Evolutionary conservation across 352 stramenopile species (phyloP).

Genomic region (Pythium grandisporangium): DNA sequence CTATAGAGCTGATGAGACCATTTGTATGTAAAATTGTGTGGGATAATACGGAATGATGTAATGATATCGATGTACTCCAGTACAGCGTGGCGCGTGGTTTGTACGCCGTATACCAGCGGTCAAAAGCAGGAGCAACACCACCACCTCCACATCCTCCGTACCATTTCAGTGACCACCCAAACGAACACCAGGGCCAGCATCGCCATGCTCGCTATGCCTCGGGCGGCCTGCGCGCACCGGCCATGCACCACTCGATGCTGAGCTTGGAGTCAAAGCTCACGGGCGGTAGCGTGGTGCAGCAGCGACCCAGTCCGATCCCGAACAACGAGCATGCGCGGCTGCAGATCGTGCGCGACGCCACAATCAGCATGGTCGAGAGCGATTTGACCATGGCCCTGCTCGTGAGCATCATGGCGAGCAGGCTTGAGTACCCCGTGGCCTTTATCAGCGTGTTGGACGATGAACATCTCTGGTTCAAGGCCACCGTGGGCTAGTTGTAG

Average conservation of each 20-base stretch:
- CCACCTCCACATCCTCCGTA: slow-evolving; percentile 1
- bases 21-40: no score
- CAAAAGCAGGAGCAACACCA: no score
- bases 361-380: slow-evolving; percentile 33
- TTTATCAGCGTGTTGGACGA: slow-evolving; percentile 64
- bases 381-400: slow-evolving; percentile 70
- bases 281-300: slow-evolving; percentile 46
- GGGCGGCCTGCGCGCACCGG: no score
- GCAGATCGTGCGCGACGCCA: slow-evolving; percentile 34
- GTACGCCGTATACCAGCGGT: no score
- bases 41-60: no score
- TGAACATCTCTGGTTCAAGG: slow-evolving; percentile 50
- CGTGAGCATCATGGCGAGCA: slow-evolving; percentile 54
- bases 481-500: slow-evolving; percentile 46
- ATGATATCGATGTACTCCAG: no score
- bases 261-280: slow-evolving; percentile 57
- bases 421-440: slow-evolving; percentile 49
- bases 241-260: slow-evolving; percentile 39
- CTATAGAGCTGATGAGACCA: no score
- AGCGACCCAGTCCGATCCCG: slow-evolving; percentile 41
- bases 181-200: background rate
- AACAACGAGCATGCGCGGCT: slow-evolving; percentile 41
- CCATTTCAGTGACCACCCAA: background rate
- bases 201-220: background rate
- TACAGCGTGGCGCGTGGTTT: no score